phyloP scores from a whole-genome alignment of 2,329 filamentous ascomycete species.

The Triangularia verruculosa region DNA sequence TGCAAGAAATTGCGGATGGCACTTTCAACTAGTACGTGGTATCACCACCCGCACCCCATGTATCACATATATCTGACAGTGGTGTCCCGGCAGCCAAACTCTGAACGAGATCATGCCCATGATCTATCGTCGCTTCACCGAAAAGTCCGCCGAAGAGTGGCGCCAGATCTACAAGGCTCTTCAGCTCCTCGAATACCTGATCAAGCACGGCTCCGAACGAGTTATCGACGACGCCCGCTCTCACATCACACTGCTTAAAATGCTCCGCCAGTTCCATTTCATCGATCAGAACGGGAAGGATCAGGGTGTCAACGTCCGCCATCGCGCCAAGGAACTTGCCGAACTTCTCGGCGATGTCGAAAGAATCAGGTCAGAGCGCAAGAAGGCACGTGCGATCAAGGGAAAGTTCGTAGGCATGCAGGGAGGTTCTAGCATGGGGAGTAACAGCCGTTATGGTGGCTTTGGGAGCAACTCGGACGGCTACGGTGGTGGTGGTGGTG shows the following conservation, averaged over 20 bases:
- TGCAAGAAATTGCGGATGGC: constrained; percentile 98
- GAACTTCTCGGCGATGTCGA: constrained; percentile 94
- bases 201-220: constrained; percentile 96
- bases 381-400: constrained; percentile 86
- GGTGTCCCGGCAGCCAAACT: constrained; percentile 63
- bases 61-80: constrained; percentile 17
- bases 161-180: constrained; percentile 98
- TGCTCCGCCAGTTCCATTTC: constrained; percentile 97
- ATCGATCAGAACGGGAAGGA: constrained; percentile 97
- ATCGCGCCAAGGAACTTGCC: constrained; percentile 90
- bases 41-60: background rate
- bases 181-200: constrained; percentile 88
- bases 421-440: constrained; percentile 65
- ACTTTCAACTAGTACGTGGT: constrained; percentile 91
- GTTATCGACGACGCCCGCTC: constrained; percentile 96
- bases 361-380: constrained; percentile 73
- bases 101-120: constrained; percentile 99
- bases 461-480: constrained; percentile 85
- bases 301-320: constrained; percentile 95
- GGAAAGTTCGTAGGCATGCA: constrained; percentile 96
- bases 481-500: constrained; percentile 45
- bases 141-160: constrained; percentile 98
- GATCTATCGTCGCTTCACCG: constrained; percentile 99
- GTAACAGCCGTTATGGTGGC: constrained; percentile 71
- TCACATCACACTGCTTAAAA: constrained; percentile 92